phyloP scores from a whole-genome alignment of 805 yeast genomes.

The Ogataea pini region DNA sequence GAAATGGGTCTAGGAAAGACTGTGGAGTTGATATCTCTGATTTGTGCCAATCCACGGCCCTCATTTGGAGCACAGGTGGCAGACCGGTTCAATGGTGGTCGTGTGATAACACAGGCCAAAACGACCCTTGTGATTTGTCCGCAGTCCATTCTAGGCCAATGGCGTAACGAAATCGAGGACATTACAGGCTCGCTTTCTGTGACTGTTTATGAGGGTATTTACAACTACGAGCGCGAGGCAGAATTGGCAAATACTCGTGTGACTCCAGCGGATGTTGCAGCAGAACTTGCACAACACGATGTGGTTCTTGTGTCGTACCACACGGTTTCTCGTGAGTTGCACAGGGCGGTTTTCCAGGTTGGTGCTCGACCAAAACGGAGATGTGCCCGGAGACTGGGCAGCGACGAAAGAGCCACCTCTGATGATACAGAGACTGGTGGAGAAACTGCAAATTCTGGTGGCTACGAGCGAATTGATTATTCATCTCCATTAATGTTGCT shows the following conservation, averaged over 20 bases:
- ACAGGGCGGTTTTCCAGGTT: constrained; percentile 74
- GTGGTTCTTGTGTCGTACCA: constrained; percentile 79
- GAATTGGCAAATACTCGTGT: constrained; percentile 25
- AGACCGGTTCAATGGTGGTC: constrained; percentile 43
- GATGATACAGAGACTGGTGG: too few relatives aligned
- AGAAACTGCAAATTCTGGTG: constrained; percentile 12
- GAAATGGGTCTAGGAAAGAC: constrained; percentile 99
- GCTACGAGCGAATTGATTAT: constrained; percentile 47
- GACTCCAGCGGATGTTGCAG: constrained; percentile 44
- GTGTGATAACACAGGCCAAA: constrained; percentile 51
- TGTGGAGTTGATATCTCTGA: constrained; percentile 72
- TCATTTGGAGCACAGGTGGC: constrained; percentile 25
- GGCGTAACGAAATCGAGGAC: constrained; percentile 72
- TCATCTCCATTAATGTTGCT: constrained; percentile 80
- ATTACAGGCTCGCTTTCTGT: constrained; percentile 62
- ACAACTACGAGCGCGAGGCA: constrained; percentile 35
- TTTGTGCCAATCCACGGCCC: constrained; percentile 61
- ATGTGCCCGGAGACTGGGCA: constrained; percentile 34
- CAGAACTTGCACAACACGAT: constrained; percentile 62
- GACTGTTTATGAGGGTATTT: constrained; percentile 62
- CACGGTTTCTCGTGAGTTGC: constrained; percentile 71
- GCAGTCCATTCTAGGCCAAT: constrained; percentile 76
- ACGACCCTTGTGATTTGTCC: constrained; percentile 88
- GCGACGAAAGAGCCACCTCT: constrained; percentile 3
- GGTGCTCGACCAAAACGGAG: constrained; percentile 48